Evolutionary conservation across 306 rosid genomes (phyloP), one percentile per base, ranked within the genome.

Genomic region (Corylus americana): DNA sequence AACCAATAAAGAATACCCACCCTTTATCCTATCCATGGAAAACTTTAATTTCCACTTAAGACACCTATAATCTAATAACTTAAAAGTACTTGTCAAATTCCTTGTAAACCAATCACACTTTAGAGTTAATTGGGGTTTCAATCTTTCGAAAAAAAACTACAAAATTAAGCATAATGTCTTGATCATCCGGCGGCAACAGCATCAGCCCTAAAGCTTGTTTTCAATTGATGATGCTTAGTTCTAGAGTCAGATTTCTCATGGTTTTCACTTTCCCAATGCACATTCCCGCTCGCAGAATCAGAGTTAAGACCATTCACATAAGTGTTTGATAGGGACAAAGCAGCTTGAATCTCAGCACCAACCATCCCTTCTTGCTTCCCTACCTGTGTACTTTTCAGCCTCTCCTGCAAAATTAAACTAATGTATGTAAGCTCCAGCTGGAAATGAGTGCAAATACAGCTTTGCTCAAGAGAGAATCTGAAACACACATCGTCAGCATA

Each of bases 171-270:
- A 42, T 39, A 48, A 20, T 18, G 48, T 25, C 14, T 5, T 39
- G 71, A 71, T 83, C 78, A 83, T 54, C 87, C 67, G 39, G 78
- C 81, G 55, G 78, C 74, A 79, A 70, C 83, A 51, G 81, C 18
- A 61, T 66, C 78, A 11, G 75, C 27, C 74, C 78, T 63, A 10
- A 79, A 62, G 78, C 44, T 76, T 12, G 74, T 17, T 16, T 62
- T 76, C 68, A 81, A 61, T 25, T 72, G 81, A 54, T 76, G 68
- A 64, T 61, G 78, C 72, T 73, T 50, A 47, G 81, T 18, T 64
- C 72, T 84, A 31, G 87, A 66, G 11, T 71, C 62, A 58, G 83
- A 63, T 18, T 22, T 83, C 54, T 83, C 84, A 8, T 6, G 76
- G 51, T 31, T 39, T 64, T 83, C 37, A 22, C 71, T 8, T 69